These are phyloP conservation scores for Funneliformis geosporum DNA, from an alignment of 192 early-diverging fungal genomes.

Conservation along the genomic window DNA sequence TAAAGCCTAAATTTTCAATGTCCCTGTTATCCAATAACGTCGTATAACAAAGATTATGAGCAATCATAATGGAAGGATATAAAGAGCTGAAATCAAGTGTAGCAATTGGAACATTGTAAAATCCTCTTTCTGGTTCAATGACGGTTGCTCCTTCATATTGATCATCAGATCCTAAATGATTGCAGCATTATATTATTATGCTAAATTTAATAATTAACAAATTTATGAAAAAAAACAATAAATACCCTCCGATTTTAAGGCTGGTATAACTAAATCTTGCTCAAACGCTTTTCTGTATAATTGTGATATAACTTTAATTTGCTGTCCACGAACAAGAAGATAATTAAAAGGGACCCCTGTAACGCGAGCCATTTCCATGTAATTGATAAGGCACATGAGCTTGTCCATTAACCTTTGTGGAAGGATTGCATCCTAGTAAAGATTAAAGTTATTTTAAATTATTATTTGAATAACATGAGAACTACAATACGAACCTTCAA, in stretches of 20 bases:
- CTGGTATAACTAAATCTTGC: slow-evolving; percentile 88
- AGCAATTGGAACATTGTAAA: slow-evolving; percentile 93
- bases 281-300: slow-evolving; percentile 83
- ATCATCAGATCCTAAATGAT: slow-evolving; percentile 66
- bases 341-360: slow-evolving; percentile 96
- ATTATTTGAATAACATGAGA: background rate
- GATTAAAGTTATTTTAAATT: background rate
- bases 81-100: slow-evolving; percentile 98
- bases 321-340: slow-evolving; percentile 90
- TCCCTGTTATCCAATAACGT: slow-evolving; percentile 66
- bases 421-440: slow-evolving; percentile 81
- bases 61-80: slow-evolving; percentile 99
- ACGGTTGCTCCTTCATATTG: slow-evolving; percentile 96
- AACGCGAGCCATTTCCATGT: slow-evolving; percentile 98
- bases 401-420: slow-evolving; percentile 95
- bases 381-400: slow-evolving; percentile 95
- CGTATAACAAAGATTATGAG: slow-evolving; percentile 98
- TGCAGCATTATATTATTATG: background rate
- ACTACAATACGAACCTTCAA: slow-evolving; percentile 62
- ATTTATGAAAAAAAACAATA: background rate
- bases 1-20: slow-evolving; percentile 65
- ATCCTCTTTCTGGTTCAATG: slow-evolving; percentile 92
- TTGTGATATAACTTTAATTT: slow-evolving; percentile 98
- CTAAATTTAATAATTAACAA: background rate
- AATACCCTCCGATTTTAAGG: slow-evolving; percentile 73